Evolutionary conservation across 176 grass and related monocot genomes (phyloP).

Genomic region (Guadua angustifolia): DNA sequence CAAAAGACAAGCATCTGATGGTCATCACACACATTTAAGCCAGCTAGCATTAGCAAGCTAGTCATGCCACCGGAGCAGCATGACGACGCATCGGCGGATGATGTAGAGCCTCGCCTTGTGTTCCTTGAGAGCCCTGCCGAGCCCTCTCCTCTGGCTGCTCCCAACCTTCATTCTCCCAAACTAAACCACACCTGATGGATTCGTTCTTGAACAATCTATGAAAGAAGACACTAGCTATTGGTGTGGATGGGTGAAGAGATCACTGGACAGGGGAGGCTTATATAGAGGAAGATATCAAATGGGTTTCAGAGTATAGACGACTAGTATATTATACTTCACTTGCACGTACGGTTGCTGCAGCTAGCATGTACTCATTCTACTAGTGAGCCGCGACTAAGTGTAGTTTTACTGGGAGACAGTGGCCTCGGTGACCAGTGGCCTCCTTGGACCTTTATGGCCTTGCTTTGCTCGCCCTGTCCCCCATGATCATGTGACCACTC

Average conservation of each 20-base stretch:
- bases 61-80: conserved; percentile 37
- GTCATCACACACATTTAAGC: not conserved
- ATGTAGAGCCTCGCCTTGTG: conserved; percentile 42
- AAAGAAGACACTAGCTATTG: not conserved
- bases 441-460: conserved; percentile 33
- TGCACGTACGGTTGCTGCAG: conserved; percentile 18
- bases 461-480: conserved; percentile 41
- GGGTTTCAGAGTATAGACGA: not conserved
- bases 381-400: not conserved
- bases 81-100: conserved; percentile 33
- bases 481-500: not conserved
- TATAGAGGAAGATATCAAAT: conserved; percentile 1
- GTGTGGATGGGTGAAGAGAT: not conserved
- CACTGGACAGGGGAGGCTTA: not conserved
- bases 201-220: not conserved
- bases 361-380: not conserved
- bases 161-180: conserved; percentile 24
- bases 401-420: conserved; percentile 25
- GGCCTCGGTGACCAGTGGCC: conserved; percentile 27
- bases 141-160: conserved; percentile 23
- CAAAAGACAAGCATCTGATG: not conserved
- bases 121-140: conserved; percentile 38
- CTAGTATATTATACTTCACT: not conserved
- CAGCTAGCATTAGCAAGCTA: not conserved
- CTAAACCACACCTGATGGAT: not conserved